phyloP scores from a whole-genome alignment of 108 stramenopile genomes.

The Stephanodiscus triporus region DNA sequence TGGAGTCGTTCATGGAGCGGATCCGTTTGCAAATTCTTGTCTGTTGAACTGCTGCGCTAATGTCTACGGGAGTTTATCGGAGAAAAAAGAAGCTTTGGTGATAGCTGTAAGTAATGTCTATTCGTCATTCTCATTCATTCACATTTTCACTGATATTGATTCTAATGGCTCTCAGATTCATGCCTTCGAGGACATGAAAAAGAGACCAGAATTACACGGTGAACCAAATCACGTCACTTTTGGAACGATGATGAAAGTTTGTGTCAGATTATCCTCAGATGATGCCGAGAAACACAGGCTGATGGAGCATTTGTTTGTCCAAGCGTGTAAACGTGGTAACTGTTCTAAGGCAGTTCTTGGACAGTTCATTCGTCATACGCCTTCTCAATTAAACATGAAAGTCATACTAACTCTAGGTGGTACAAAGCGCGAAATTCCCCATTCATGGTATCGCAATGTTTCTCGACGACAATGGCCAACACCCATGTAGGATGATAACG shows the following conservation, averaged over 20 bases:
- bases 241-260: slow-evolving; percentile 53
- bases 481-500: background rate
- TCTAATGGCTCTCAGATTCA: slow-evolving; percentile 8
- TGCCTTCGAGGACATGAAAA: slow-evolving; percentile 46
- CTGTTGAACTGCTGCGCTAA: slow-evolving; percentile 50
- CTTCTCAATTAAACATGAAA: slow-evolving; percentile 21
- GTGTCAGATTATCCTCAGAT: slow-evolving; percentile 25
- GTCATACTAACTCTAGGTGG: slow-evolving; percentile 34
- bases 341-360: slow-evolving; percentile 25
- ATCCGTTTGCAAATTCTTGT: slow-evolving; percentile 41
- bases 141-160: background rate
- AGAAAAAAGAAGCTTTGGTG: slow-evolving; percentile 39
- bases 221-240: slow-evolving; percentile 40
- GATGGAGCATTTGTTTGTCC: slow-evolving; percentile 39
- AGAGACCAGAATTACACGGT: slow-evolving; percentile 25
- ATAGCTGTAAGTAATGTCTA: slow-evolving; percentile 22
- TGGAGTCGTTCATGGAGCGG: slow-evolving; percentile 25
- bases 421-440: slow-evolving; percentile 42
- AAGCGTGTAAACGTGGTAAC: slow-evolving; percentile 36
- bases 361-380: slow-evolving; percentile 31
- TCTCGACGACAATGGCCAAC: slow-evolving; percentile 28
- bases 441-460: slow-evolving; percentile 40
- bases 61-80: slow-evolving; percentile 26
- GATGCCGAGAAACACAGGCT: slow-evolving; percentile 25
- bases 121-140: background rate